A percentile compares a stretch with the other conserved stretches of the same genome.
Conservation (phyloP, 306 rosid species). For the Sindora glabra region DNA sequence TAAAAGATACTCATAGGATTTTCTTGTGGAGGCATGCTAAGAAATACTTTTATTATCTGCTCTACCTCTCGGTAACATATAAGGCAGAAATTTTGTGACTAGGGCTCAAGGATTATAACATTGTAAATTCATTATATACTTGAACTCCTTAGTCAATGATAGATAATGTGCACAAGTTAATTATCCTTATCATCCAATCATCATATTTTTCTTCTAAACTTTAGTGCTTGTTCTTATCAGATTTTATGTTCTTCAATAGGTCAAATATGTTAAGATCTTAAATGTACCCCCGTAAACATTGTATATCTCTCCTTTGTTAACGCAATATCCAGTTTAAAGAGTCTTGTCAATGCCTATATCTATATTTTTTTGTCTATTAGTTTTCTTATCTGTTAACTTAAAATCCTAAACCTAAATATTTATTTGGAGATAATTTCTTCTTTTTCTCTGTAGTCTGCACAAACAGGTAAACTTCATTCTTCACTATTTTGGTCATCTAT, state of each 20-base stretch:
- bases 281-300: not conserved
- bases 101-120: not conserved
- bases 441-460: not conserved
- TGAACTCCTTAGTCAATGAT: not conserved
- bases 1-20: no score
- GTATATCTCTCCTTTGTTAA: not conserved
- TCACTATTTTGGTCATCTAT: not conserved
- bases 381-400: not conserved
- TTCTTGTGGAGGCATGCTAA: no score
- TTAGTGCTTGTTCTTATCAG: not conserved
- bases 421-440: not conserved
- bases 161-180: not conserved
- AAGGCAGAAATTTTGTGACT: not conserved
- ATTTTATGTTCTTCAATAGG: not conserved
- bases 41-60: not conserved
- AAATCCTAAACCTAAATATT: not conserved
- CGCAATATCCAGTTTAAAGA: no score
- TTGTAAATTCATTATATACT: not conserved
- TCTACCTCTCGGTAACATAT: not conserved
- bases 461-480: not conserved
- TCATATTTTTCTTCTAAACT: not conserved
- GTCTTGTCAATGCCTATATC: no score
- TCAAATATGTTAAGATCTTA: not conserved
- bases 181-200: not conserved
- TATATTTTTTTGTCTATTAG: no score